Base-by-base conservation (phyloP, 768 basidiomycete species). In the Dacryopinax primogenitus region DNA sequence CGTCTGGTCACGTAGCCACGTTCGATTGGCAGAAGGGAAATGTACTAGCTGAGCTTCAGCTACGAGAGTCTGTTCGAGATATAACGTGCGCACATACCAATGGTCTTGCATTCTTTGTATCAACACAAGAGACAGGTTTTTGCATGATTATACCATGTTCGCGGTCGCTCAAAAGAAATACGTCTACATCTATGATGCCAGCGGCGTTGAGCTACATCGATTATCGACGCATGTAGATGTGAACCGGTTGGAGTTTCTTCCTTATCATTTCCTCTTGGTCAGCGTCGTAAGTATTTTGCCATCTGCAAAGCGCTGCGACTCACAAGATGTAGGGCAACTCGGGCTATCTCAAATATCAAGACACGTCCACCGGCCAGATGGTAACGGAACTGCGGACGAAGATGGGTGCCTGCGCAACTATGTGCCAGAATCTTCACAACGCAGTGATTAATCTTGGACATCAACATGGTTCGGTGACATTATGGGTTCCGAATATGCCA, bases 151-250 rank as follows among this genome's bases (percentile, higher is more conserved):
- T 63, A 87, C 89, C 0, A 90, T 87, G 75, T 92, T 88, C 71
- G 95, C 95, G 1, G 93, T 96, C 9, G 95, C 95, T 0, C 95
- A 99, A 76, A 90, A 91, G 75, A 89, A 92, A 79, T 90, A 95
- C 72, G 90, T 88, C 18, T 99, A 90, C 75, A 92, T 99, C 47
- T 98, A 99, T 68, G 96, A 98, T 75, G 83, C 86, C 33, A 84
- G 92, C 69, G 95, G 96, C 23, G 87, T 96, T 15, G 96, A 98
- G 73, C 75, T 99, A 2, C 96, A 98, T 71, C 81, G 84, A 68
- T 78, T 93, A 15, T 87, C 87, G 72, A 78, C 84, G 0, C 90
- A 92, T 70, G 83, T 96, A 67, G 96, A 98, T 71, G 88, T 92
- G 1, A 91, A 90, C 3, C 79, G 87, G 66, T 81, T 99, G 37